Conservation (phyloP, 495 filamentous ascomycete genomes). For the Xylaria castorea region DNA sequence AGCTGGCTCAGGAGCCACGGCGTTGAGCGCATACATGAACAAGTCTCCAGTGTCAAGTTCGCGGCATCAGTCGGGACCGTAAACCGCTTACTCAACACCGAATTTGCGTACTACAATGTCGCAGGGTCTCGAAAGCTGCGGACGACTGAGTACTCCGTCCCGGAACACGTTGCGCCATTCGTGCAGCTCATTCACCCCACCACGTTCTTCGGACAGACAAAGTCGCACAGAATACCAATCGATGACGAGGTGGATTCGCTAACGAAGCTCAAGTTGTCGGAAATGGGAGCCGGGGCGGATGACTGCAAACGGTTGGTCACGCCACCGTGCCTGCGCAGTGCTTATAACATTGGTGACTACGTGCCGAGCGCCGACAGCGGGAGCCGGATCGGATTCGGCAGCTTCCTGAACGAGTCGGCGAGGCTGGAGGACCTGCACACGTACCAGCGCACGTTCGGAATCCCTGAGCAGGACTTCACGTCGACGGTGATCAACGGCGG, state of each 20-base stretch:
- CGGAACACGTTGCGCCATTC: slow-evolving; percentile 53
- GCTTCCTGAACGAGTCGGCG: slow-evolving; percentile 60
- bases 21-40: slow-evolving; percentile 46
- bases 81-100: slow-evolving; percentile 56
- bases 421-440: slow-evolving; percentile 31
- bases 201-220: slow-evolving; percentile 60
- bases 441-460: slow-evolving; percentile 38
- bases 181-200: slow-evolving; percentile 65
- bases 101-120: slow-evolving; percentile 51
- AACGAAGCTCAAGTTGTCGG: background rate
- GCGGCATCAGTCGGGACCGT: slow-evolving; percentile 54
- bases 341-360: slow-evolving; percentile 65
- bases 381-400: slow-evolving; percentile 60
- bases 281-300: slow-evolving; percentile 20
- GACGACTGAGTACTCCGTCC: slow-evolving; percentile 66
- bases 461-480: slow-evolving; percentile 58
- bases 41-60: slow-evolving; percentile 55
- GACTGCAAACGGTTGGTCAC: slow-evolving; percentile 58
- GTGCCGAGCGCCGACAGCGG: slow-evolving; percentile 51
- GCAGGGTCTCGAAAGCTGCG: slow-evolving; percentile 47
- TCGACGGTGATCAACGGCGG: slow-evolving; percentile 60
- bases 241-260: background rate
- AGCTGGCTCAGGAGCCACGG: slow-evolving; percentile 55
- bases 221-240: slow-evolving; percentile 1
- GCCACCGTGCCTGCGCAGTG: slow-evolving; percentile 60